Conservation (phyloP, 1,139 yeast species). For the Tardiomyces digboiensis region DNA sequence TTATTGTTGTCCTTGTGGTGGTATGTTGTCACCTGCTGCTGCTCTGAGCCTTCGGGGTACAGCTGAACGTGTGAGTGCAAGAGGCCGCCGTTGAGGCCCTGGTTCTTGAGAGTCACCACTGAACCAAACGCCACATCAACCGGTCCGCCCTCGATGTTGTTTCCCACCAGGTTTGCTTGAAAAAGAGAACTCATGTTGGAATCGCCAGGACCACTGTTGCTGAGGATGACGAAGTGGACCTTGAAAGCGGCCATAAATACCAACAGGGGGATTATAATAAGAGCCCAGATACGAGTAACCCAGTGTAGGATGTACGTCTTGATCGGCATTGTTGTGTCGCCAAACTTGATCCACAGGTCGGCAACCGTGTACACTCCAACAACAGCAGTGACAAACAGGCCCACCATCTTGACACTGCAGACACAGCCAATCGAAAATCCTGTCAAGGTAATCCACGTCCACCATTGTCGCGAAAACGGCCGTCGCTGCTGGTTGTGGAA, state of each 20-base stretch:
- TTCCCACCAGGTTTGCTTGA: slow-evolving; percentile 85
- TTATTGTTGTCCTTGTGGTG: slow-evolving; percentile 89
- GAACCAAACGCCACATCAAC: slow-evolving; percentile 82
- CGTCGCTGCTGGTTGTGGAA: slow-evolving; percentile 64
- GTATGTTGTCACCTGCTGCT: slow-evolving; percentile 94
- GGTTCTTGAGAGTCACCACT: slow-evolving; percentile 70
- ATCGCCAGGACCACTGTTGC: slow-evolving; percentile 89
- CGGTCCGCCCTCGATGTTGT: slow-evolving; percentile 79
- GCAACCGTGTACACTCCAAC: slow-evolving; percentile 79
- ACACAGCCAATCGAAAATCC: slow-evolving; percentile 90
- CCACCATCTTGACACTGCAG: slow-evolving; percentile 86
- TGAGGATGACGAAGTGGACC: slow-evolving; percentile 66
- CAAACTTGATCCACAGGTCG: slow-evolving; percentile 59
- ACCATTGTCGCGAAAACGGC: slow-evolving; percentile 77
- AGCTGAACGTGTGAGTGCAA: slow-evolving; percentile 93
- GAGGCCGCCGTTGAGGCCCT: slow-evolving; percentile 87
- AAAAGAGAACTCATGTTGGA: slow-evolving; percentile 95
- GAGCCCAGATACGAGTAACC: slow-evolving; percentile 52
- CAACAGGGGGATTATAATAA: slow-evolving; percentile 65
- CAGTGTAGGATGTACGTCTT: slow-evolving; percentile 53
- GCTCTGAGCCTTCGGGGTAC: slow-evolving; percentile 91
- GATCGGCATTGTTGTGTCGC: slow-evolving; percentile 37
- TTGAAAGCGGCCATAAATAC: slow-evolving; percentile 68
- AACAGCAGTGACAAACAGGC: slow-evolving; percentile 71
- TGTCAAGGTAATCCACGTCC: slow-evolving; percentile 77